A percentile compares a stretch with the other conserved stretches of the same genome.
These are phyloP conservation scores for Alloascoidea hylecoeti DNA, from an alignment of 805 yeast genomes.

Conservation along the genomic window DNA sequence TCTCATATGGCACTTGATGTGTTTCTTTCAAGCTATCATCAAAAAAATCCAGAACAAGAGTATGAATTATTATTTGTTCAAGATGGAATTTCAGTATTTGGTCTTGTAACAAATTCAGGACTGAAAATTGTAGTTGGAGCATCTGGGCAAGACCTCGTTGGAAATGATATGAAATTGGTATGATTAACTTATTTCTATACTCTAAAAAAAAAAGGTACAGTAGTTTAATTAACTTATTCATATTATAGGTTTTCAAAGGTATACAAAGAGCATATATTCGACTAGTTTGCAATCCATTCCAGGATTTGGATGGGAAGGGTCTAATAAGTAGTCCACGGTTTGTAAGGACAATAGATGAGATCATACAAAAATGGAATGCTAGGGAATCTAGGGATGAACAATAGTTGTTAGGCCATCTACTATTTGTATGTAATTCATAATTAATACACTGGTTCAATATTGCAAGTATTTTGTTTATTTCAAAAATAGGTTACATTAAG, in stretches of 20 bases:
- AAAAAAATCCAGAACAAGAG: slow-evolving; percentile 23
- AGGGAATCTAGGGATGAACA: too few species aligned
- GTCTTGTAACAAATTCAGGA: slow-evolving; percentile 56
- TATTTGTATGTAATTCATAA: too few species aligned
- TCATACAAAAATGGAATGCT: slow-evolving; percentile 2
- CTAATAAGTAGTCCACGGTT: slow-evolving; percentile 8
- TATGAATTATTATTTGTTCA: slow-evolving; percentile 43
- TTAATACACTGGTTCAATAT: too few species aligned
- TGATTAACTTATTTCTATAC: too few species aligned
- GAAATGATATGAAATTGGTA: slow-evolving; percentile 9
- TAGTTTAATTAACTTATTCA: slow-evolving; percentile 8
- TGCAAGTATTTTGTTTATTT: too few species aligned
- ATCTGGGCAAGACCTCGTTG: slow-evolving; percentile 16
- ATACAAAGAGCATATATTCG: slow-evolving; percentile 41
- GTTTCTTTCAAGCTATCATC: slow-evolving; percentile 35
- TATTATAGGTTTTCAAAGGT: slow-evolving; percentile 18
- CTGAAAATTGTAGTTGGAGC: slow-evolving; percentile 50
- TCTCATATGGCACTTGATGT: slow-evolving; percentile 69
- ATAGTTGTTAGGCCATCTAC: too few species aligned
- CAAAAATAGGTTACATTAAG: too few species aligned
- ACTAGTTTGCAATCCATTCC: slow-evolving; percentile 52
- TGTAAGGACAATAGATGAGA: slow-evolving; percentile 14
- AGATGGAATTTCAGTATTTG: slow-evolving; percentile 54
- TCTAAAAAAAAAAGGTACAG: slow-evolving; percentile 8
- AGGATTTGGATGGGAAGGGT: slow-evolving; percentile 17